Conservation (phyloP, 2,329 filamentous ascomycete species). For the Hypoxylon sp. region DNA sequence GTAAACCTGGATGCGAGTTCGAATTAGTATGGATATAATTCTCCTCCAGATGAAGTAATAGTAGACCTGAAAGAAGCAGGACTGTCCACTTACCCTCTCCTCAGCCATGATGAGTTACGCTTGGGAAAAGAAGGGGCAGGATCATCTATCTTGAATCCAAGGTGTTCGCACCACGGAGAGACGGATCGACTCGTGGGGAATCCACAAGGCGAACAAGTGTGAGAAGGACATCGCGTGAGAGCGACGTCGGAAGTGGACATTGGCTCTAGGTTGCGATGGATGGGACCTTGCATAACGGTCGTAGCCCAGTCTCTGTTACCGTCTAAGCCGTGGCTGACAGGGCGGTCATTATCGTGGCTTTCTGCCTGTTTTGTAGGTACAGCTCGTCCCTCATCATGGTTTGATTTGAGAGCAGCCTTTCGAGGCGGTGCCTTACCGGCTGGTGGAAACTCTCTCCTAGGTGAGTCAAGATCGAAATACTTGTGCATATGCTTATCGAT, state of each 20-base stretch:
- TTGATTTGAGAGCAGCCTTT: not conserved
- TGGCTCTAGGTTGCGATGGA: slow-evolving; percentile 16
- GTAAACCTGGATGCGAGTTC: slow-evolving; percentile 28
- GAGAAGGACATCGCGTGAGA: slow-evolving; percentile 22
- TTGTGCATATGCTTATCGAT: slow-evolving; percentile 45
- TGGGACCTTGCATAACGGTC: slow-evolving; percentile 27
- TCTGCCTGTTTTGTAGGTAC: slow-evolving; percentile 13
- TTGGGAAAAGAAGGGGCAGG: slow-evolving; percentile 20
- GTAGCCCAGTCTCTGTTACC: slow-evolving; percentile 49
- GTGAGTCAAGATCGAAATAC: slow-evolving; percentile 25
- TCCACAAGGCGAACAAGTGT: slow-evolving; percentile 21
- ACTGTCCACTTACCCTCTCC: slow-evolving; percentile 34
- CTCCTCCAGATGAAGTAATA: not conserved
- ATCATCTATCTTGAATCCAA: slow-evolving; percentile 37
- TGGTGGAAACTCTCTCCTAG: slow-evolving; percentile 2
- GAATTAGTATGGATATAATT: slow-evolving; percentile 10
- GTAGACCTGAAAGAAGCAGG: not conserved
- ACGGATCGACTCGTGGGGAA: slow-evolving; percentile 26
- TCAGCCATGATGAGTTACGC: slow-evolving; percentile 22
- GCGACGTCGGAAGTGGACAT: slow-evolving; percentile 23
- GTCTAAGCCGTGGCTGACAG: slow-evolving; percentile 46
- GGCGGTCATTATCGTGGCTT: slow-evolving; percentile 18
- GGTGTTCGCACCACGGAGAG: slow-evolving; percentile 44
- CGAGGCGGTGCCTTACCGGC: slow-evolving; percentile 4
- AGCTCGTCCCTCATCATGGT: not conserved